Conservation (phyloP, 805 yeast genomes). For the Candida suzukii region DNA sequence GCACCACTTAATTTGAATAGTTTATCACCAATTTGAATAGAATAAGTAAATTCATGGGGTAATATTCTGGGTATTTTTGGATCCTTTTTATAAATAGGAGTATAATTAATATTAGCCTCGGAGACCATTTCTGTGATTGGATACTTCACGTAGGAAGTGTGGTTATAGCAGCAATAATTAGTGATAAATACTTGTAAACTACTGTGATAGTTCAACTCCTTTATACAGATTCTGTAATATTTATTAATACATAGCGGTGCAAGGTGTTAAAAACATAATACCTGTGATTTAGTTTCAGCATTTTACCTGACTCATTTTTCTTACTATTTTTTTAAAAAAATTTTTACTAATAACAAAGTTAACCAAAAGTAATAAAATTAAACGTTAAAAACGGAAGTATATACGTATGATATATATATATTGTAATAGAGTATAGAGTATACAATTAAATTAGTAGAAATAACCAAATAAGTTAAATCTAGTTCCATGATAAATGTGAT, state of each 20-base stretch:
- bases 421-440: neutral
- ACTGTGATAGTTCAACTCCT: too few relatives aligned
- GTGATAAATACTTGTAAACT: too few relatives aligned
- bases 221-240: too few relatives aligned
- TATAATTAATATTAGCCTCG: neutral
- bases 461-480: neutral
- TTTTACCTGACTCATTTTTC: neutral
- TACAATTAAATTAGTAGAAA: neutral
- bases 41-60: constrained; percentile 64
- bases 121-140: neutral
- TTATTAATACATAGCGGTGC: too few relatives aligned
- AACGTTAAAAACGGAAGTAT: constrained; percentile 1
- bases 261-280: too few relatives aligned
- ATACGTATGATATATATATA: constrained; percentile 1
- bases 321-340: neutral
- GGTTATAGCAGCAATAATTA: too few relatives aligned
- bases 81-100: constrained; percentile 12
- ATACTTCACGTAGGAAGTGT: too few relatives aligned
- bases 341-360: neutral
- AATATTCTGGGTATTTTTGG: constrained; percentile 44
- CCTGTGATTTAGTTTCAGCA: too few relatives aligned
- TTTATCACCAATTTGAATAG: constrained; percentile 62
- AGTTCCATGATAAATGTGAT: neutral
- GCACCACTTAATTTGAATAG: constrained; percentile 72
- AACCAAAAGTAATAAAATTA: neutral